Conservation (phyloP, 2,329 filamentous ascomycete genomes). For the Sclerotinia borealis region DNA sequence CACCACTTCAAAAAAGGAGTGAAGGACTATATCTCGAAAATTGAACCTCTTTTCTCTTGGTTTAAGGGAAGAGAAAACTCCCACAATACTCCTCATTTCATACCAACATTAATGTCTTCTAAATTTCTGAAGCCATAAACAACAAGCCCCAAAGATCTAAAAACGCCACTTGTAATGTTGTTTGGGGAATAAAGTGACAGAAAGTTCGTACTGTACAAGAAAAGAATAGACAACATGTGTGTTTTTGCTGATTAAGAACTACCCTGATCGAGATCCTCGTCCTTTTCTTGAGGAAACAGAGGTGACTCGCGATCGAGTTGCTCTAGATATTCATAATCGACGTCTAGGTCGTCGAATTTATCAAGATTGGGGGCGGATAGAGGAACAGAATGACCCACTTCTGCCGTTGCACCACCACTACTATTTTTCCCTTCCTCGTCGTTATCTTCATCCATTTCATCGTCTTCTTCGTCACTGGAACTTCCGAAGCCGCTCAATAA, state of each 20-base stretch:
- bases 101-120: slow-evolving; percentile 12
- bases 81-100: slow-evolving; percentile 9
- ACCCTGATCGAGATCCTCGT: slow-evolving; percentile 55
- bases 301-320: slow-evolving; percentile 33
- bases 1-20: neutral
- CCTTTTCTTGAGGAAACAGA: slow-evolving; percentile 26
- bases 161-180: slow-evolving; percentile 15
- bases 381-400: slow-evolving; percentile 49
- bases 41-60: slow-evolving; percentile 13
- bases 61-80: slow-evolving; percentile 3
- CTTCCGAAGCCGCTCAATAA: slow-evolving; percentile 88
- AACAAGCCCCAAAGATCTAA: slow-evolving; percentile 13
- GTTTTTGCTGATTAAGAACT: slow-evolving; percentile 20
- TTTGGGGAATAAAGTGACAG: slow-evolving; percentile 6
- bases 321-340: slow-evolving; percentile 35
- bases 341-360: slow-evolving; percentile 31
- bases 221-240: slow-evolving; percentile 5
- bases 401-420: slow-evolving; percentile 31
- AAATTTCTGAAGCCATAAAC: slow-evolving; percentile 11
- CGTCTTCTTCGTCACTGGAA: slow-evolving; percentile 92
- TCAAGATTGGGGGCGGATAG: slow-evolving; percentile 32
- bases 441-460: slow-evolving; percentile 82
- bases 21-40: slow-evolving; percentile 3
- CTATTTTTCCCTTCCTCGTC: slow-evolving; percentile 56
- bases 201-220: slow-evolving; percentile 11